Percentiles rank a stretch among this genome's conserved stretches.
These are phyloP conservation scores for Penicillium cataractarum DNA, from an alignment of 495 filamentous ascomycete species.

Conservation along the genomic window DNA sequence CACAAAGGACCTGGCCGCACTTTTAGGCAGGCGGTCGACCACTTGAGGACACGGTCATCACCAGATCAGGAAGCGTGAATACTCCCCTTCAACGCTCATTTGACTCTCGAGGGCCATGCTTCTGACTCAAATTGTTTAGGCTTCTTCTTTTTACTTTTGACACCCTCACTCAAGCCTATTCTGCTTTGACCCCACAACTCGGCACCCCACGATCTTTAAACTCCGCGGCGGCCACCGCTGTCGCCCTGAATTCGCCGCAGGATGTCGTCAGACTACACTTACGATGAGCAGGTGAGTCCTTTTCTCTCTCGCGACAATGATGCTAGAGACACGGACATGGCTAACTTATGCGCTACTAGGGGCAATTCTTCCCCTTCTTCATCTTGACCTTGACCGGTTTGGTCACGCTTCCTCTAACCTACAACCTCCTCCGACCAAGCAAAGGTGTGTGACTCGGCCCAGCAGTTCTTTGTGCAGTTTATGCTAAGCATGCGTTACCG, in stretches of 20 bases:
- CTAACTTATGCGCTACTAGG: conserved; percentile 50
- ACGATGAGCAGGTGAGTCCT: conserved; percentile 79
- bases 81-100: conserved; percentile 35
- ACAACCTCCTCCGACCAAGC: conserved; percentile 75
- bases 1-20: conserved; percentile 10
- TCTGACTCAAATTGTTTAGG: conserved; percentile 20
- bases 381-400: conserved; percentile 87
- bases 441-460: conserved; percentile 58
- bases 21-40: conserved; percentile 27
- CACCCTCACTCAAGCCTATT: conserved; percentile 1
- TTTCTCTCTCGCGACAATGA: background rate
- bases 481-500: conserved; percentile 5
- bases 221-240: conserved; percentile 44
- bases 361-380: conserved; percentile 99
- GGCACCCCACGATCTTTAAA: conserved; percentile 33
- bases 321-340: conserved; percentile 8
- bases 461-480: background rate
- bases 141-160: conserved; percentile 9
- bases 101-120: conserved; percentile 31
- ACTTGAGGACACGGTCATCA: conserved; percentile 39
- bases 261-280: conserved; percentile 97
- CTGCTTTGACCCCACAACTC: conserved; percentile 15
- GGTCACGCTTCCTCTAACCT: conserved; percentile 89
- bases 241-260: conserved; percentile 49
- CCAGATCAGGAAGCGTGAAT: conserved; percentile 36